Evolutionary conservation across 805 yeast genomes (phyloP).

Genomic region (Candida multigemmis): DNA sequence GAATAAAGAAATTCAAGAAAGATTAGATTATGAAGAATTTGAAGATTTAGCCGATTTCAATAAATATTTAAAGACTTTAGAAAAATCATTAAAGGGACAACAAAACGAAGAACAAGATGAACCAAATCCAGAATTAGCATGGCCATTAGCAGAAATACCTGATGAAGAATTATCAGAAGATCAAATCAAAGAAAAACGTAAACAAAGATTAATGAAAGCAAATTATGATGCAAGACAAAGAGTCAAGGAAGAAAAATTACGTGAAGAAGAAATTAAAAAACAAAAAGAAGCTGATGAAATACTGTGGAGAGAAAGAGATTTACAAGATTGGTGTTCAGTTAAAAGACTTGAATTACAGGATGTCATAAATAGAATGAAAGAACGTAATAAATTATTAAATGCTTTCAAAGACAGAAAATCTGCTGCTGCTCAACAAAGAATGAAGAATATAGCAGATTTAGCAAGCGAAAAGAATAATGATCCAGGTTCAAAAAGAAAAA

Average conservation of each 20-base stretch:
- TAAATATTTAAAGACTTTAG: constrained; percentile 55
- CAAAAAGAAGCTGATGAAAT: constrained; percentile 58
- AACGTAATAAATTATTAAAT: constrained; percentile 58
- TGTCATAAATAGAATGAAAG: constrained; percentile 56
- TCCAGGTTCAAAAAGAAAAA: constrained; percentile 36
- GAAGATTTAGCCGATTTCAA: constrained; percentile 65
- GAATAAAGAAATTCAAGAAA: constrained; percentile 44
- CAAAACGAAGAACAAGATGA: constrained; percentile 29
- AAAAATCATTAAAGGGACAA: constrained; percentile 61
- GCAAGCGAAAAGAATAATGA: constrained; percentile 81
- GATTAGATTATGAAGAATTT: constrained; percentile 66
- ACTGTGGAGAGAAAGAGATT: constrained; percentile 69
- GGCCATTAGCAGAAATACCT: constrained; percentile 72
- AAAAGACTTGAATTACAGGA: constrained; percentile 53
- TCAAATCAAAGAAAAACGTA: constrained; percentile 77
- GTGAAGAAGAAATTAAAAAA: constrained; percentile 49
- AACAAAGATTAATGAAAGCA: constrained; percentile 75
- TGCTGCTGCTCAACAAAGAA: constrained; percentile 82
- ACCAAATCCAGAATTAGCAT: constrained; percentile 43
- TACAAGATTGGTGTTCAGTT: constrained; percentile 70
- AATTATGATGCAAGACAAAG: constrained; percentile 83
- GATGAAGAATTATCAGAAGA: constrained; percentile 78
- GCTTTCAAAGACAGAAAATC: constrained; percentile 86
- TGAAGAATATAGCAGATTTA: constrained; percentile 82
- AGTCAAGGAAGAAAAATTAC: constrained; percentile 69